Base-by-base conservation (phyloP, 192 early-diverging fungal species). In the Chytriomyces hyalinus region DNA sequence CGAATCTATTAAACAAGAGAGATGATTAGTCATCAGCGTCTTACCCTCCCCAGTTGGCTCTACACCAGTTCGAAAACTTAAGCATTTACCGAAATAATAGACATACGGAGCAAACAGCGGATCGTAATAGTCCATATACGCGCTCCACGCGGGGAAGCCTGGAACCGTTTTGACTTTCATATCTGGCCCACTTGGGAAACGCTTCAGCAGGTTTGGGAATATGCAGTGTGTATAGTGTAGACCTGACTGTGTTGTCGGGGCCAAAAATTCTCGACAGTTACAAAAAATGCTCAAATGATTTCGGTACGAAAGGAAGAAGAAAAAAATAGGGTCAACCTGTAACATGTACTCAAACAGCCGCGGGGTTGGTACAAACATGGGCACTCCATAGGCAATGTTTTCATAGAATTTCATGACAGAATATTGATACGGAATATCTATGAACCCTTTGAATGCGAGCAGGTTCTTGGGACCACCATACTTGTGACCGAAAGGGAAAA, bases 321-420 rank as follows among this genome's bases (percentile, higher is more conserved):
- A 64, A 57, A 15, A 57, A 57, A 15, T n/a, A 20, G 15, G 15
- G 62, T 24, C 10, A 28, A 70, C 63, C 63, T 61, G 24, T 1
- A 73, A 3, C 59, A 73, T 60, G n/a, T 73, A 1, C 6, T 63
- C 45, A 3, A 76, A 67, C 0, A 76, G 45, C 17, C 53, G 44
- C n/a, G 75, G 49, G 7, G 75, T 70, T 6, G 75, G 75, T 8
- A 76, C 43, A 4, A 47, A 53, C 49, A 47, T 49, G 20, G 57
- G 64, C 0, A 76, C 75, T 22, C 67, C 67, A 11, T 69, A 69
- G 0, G 65, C 67, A 59, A 76, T 76, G 36, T 76, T 76, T 69
- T 76, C 75, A 53, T 76, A 76, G 43, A 76, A 76, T 46, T 76
- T 76, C 75, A 76, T 76, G 8, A 68, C 75, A 46, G 75, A 76